Evolutionary conservation across 805 yeast genomes (phyloP).

Genomic region (Lipomyces orientalis): DNA sequence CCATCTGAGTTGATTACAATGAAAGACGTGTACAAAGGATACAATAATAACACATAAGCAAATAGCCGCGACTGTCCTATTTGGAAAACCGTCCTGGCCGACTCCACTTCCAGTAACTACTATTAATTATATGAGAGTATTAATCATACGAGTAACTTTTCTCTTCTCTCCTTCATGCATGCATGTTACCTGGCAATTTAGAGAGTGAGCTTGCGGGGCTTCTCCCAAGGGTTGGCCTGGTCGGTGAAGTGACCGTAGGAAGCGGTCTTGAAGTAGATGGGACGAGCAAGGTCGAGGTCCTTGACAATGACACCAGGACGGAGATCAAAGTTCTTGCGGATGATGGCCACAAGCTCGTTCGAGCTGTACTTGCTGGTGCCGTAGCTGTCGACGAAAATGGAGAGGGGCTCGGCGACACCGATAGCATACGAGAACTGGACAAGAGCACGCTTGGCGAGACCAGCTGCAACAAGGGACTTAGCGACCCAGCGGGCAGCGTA

Average conservation of each 20-base stretch:
- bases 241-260: constrained; percentile 99
- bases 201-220: constrained; percentile 65
- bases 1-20: background rate
- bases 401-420: constrained; percentile 99
- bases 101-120: background rate
- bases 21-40: background rate
- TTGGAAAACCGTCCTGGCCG: background rate
- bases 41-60: background rate
- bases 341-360: constrained; percentile 87
- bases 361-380: constrained; percentile 94
- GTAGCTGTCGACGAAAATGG: constrained; percentile 96
- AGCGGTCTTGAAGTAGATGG: constrained; percentile 98
- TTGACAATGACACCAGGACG: constrained; percentile 99
- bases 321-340: constrained; percentile 93
- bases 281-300: constrained; percentile 97
- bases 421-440: constrained; percentile 99
- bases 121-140: background rate
- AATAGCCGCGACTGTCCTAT: background rate
- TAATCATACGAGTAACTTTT: background rate
- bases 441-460: constrained; percentile 93
- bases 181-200: constrained; percentile 37
- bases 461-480: constrained; percentile 93
- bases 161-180: background rate
- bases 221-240: constrained; percentile 99
- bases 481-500: constrained; percentile 99